Base-by-base conservation (phyloP, 495 filamentous ascomycete genomes). In the Talaromyces trachyspermus region DNA sequence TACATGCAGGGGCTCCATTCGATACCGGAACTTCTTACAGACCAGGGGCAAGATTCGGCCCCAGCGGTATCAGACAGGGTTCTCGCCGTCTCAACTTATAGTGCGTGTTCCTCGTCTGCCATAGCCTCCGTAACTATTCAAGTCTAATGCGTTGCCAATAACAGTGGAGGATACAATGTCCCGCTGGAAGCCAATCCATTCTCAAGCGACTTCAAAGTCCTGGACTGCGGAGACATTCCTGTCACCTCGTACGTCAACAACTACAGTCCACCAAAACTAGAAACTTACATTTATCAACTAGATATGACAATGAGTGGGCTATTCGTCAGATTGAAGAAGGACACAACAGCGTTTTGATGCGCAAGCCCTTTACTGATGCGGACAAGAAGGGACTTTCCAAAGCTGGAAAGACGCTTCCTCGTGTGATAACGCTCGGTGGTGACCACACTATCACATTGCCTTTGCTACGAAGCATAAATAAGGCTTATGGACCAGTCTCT, bases 41-140 rank as follows among this genome's bases (percentile, higher is more conserved):
- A 50, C 88, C 88, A 4, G 88, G 88, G 41, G 88, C 87, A 26
- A 77, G 88, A 25, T 95, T 89, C 54, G 88, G 88, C 1, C 88
- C 88, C 9, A 80, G 74, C 41, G 85, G 84, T 20, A 92, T 92
- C 56, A 76, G 88, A 61, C 79, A 88, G 75, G 86, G 86, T 66
- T 84, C 80, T 70, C 78, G 79, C 56, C 76, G 79, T 51, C 73
- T 83, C 54, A 83, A 83, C 61, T 72, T 83, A 41, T 83, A 83
- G 79, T 83, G 77, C 45, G 75, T 75, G 18, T 25, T 15, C 29
- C 17, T 12, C 18, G 12, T 41, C n/a, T 20, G 22, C n/a, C 7
- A 2, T 33, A 2, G 2, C 9, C 25, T 2, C 25, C 4, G 8
- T 7, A 22, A 6, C 35, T 32, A 11, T 26, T 32, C 2, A 32